Evolutionary conservation across 352 stramenopile genomes (phyloP), one percentile per base, ranked within the genome.

Genomic region (Phytophthora kernoviae): DNA sequence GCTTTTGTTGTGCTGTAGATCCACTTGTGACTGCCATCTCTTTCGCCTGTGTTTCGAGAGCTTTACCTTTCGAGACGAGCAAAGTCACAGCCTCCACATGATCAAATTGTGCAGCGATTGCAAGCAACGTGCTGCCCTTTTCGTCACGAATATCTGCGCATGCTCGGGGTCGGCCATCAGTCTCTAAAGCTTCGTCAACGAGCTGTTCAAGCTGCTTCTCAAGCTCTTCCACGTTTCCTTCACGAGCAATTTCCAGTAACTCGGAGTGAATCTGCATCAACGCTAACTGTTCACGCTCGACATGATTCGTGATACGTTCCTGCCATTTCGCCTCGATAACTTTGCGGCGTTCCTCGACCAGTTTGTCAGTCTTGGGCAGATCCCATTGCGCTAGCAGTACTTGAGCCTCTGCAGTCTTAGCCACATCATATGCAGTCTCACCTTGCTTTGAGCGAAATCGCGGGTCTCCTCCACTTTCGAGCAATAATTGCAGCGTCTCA

Each of bases 371-470:
- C 54, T 77, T 86, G 12, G 45, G 54, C 2, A 94, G 45, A 37
- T 93, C 78, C 90, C 90, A 97, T 32, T 70, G 54, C 20, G 75
- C 65, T 7, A 97, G 64, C 2, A 87, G 4, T 15, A 75, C 61
- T 33, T 79, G 74, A 0, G 93, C 72, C 8, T 91, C 86, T 0
- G 76, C 58, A 10, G 54, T 89, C 72, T 96, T 96, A 26, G 91
- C 88, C 1, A 96, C 85, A 51, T 97, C 90, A 30, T 88, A 96
- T 9, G 91, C 80, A 6, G 78, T 80, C 50, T 97, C 91, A 2
- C 82, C 76, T 43, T 93, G 79, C 27, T 89, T 91, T 0, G 75
- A 87, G 15, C 65, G 64, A n/a, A 88, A 67, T 2, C 86, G 68
- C 0, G 87, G 87, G 39, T 97, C 89, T 7, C 64, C 88, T 0